Evolutionary conservation across 306 rosid genomes (phyloP).

Genomic region (Lupinus albus): DNA sequence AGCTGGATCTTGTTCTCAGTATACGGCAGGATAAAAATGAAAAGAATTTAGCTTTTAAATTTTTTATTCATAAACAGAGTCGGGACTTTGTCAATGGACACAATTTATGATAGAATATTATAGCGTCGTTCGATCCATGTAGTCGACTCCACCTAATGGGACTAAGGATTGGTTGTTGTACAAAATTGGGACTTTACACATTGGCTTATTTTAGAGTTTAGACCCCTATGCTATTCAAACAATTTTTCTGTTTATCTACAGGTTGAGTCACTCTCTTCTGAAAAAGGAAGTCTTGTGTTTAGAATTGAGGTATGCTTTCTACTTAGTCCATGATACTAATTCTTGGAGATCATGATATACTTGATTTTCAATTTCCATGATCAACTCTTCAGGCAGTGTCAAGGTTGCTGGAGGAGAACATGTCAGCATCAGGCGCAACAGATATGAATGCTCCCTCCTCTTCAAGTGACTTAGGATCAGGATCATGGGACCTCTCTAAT

Average conservation of each 20-base stretch:
- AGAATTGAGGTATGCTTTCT: slow-evolving; percentile 75
- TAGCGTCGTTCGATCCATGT: no score
- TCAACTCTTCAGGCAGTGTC: slow-evolving; percentile 62
- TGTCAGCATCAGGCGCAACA: slow-evolving; percentile 43
- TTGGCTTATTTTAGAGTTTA: no score
- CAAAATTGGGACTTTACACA: no score
- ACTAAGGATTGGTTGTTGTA: no score
- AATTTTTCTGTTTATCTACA: slow-evolving; percentile 47
- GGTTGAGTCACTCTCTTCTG: slow-evolving; percentile 97
- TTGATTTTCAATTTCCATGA: slow-evolving; percentile 24
- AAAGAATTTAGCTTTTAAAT: background rate
- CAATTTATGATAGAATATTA: no score
- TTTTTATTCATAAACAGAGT: slow-evolving; percentile 11
- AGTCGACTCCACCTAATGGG: no score
- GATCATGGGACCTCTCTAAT: slow-evolving; percentile 65
- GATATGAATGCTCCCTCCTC: slow-evolving; percentile 51
- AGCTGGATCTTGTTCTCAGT: slow-evolving; percentile 17
- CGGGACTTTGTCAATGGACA: background rate
- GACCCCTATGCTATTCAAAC: slow-evolving; percentile 11
- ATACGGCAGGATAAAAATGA: slow-evolving; percentile 2
- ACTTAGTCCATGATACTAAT: slow-evolving; percentile 28
- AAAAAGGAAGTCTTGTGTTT: slow-evolving; percentile 79
- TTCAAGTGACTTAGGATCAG: slow-evolving; percentile 74
- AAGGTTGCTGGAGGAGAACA: slow-evolving; percentile 78
- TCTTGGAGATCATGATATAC: slow-evolving; percentile 1